Percentiles rank a stretch among this genome's conserved stretches.
These are phyloP conservation scores for Posidonia oceanica DNA, from an alignment of 116 monocot species.

Conservation along the genomic window DNA sequence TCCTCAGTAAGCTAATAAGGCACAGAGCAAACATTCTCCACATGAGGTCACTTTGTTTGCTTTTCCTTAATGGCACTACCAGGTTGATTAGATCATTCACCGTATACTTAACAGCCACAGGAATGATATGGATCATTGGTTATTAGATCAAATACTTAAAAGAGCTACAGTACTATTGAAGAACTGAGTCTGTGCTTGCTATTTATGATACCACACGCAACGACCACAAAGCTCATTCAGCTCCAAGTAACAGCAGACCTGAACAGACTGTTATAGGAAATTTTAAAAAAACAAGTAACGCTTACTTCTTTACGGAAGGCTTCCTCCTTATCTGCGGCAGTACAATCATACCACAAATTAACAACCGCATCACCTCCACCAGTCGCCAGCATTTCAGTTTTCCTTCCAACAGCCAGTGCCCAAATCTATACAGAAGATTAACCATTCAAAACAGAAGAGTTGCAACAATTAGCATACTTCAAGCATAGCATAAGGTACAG, in stretches of 20 bases:
- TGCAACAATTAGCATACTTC: no score
- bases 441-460: background rate
- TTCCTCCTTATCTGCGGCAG: conserved; percentile 76
- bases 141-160: no score
- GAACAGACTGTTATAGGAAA: background rate
- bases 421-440: conserved; percentile 51
- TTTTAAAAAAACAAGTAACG: background rate
- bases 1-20: background rate
- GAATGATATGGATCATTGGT: no score
- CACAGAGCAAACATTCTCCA: no score
- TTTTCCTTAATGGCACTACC: no score
- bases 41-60: no score
- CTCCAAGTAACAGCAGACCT: background rate
- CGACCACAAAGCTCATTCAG: background rate
- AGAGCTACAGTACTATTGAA: no score
- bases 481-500: no score
- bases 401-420: conserved; percentile 88
- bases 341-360: conserved; percentile 86
- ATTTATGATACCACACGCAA: no score
- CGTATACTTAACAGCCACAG: no score
- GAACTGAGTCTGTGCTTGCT: no score
- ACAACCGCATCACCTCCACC: conserved; percentile 81
- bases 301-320: conserved; percentile 67
- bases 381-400: conserved; percentile 90
- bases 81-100: no score